A percentile compares a stretch with the other conserved stretches of the same genome.
Evolutionary conservation across 2,329 filamentous ascomycete species (phyloP).

Genomic region (Ascochyta lentis): DNA sequence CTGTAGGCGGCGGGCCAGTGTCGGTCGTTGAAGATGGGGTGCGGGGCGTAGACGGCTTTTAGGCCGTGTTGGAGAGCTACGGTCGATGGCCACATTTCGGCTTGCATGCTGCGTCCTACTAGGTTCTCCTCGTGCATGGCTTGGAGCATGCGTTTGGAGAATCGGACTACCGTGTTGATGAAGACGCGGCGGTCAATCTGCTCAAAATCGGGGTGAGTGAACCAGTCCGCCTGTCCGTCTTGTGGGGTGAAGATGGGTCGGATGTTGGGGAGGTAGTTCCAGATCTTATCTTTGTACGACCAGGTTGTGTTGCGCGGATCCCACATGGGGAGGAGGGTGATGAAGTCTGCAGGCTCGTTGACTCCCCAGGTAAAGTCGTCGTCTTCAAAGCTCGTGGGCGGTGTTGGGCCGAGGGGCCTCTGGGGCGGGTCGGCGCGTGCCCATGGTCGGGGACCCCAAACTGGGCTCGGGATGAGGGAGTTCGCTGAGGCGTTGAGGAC

Average conservation of each 20-base stretch:
- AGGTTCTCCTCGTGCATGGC: slow-evolving; percentile 93
- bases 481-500: slow-evolving; percentile 49
- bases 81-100: slow-evolving; percentile 94
- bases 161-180: slow-evolving; percentile 86
- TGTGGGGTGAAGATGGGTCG: slow-evolving; percentile 88
- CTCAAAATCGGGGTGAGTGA: slow-evolving; percentile 57
- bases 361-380: slow-evolving; percentile 88
- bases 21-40: slow-evolving; percentile 86
- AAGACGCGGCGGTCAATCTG: slow-evolving; percentile 74
- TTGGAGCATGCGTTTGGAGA: slow-evolving; percentile 78
- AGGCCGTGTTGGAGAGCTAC: slow-evolving; percentile 88
- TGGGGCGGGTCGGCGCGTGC: slow-evolving; percentile 63
- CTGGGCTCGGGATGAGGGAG: slow-evolving; percentile 60
- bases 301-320: slow-evolving; percentile 88
- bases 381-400: slow-evolving; percentile 75
- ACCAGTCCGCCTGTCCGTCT: slow-evolving; percentile 67
- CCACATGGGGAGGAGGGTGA: slow-evolving; percentile 90
- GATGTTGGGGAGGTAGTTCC: slow-evolving; percentile 58
- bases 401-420: slow-evolving; percentile 76
- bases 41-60: slow-evolving; percentile 90
- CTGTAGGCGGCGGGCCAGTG: slow-evolving; percentile 83
- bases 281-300: slow-evolving; percentile 61
- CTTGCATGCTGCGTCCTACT: slow-evolving; percentile 88
- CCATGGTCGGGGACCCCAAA: slow-evolving; percentile 86
- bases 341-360: slow-evolving; percentile 87